These are phyloP conservation scores for Mycosphaerella arachidis DNA, from an alignment of 2,329 filamentous ascomycete genomes.

Conservation along the genomic window DNA sequence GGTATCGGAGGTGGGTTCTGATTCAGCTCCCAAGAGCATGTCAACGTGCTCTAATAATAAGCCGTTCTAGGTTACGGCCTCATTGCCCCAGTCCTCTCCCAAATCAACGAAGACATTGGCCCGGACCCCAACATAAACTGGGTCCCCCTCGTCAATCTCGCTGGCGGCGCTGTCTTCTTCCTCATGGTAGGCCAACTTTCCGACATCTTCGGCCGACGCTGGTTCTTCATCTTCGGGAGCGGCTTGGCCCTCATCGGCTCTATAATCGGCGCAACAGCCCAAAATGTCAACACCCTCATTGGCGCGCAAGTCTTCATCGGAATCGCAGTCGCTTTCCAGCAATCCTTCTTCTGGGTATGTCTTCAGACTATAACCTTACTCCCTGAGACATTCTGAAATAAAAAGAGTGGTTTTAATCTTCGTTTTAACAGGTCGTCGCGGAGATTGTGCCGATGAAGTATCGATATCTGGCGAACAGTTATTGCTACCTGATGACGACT, in stretches of 20 bases:
- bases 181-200: constrained; percentile 36
- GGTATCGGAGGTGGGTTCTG: constrained; percentile 23
- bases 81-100: constrained; percentile 22
- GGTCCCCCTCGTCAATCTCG: constrained; percentile 35
- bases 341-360: constrained; percentile 36
- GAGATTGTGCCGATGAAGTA: no score
- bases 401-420: no score
- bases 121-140: constrained; percentile 37
- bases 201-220: constrained; percentile 37
- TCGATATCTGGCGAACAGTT: constrained; percentile 24
- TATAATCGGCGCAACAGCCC: constrained; percentile 33
- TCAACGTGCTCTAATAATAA: no score
- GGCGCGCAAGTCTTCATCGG: constrained; percentile 34
- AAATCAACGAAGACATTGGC: constrained; percentile 37
- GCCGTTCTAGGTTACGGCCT: constrained; percentile 21
- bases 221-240: constrained; percentile 35
- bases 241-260: constrained; percentile 33
- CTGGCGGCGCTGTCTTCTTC: constrained; percentile 35
- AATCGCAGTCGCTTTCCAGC: constrained; percentile 37
- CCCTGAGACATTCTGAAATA: no score
- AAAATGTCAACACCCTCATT: constrained; percentile 27
- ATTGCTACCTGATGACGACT: constrained; percentile 25
- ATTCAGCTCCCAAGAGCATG: no score
- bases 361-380: no score
- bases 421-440: no score